Conservation (phyloP, 73 alveolate species). For the Stentor coeruleus region DNA sequence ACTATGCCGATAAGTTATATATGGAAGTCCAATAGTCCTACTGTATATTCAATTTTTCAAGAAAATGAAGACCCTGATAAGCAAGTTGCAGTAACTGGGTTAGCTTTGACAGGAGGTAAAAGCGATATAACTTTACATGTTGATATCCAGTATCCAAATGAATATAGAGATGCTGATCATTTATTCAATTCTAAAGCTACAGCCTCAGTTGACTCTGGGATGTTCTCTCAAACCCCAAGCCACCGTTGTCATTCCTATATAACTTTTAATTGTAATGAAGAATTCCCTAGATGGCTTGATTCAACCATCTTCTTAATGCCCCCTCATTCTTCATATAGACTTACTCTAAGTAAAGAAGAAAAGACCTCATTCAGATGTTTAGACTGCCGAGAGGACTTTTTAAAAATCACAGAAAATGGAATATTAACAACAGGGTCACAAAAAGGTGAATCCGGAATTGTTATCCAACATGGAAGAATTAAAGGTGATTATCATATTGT, state of each 20-base stretch:
- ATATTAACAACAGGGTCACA: neutral
- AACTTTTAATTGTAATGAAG: neutral
- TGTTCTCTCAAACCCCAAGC: conserved; percentile 12
- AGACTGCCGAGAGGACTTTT: conserved; percentile 18
- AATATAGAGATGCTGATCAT: conserved; percentile 40
- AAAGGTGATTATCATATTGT: neutral
- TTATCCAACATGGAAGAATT: conserved; percentile 1
- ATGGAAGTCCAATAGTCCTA: conserved; percentile 32
- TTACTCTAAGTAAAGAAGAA: conserved; percentile 15
- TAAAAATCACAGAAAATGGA: conserved; percentile 5
- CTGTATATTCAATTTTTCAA: conserved; percentile 40
- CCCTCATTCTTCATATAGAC: neutral
- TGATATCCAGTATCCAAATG: conserved; percentile 59
- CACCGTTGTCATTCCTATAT: conserved; percentile 17
- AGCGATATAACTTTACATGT: conserved; percentile 30
- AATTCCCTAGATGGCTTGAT: conserved; percentile 21
- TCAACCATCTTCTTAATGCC: conserved; percentile 13
- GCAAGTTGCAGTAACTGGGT: conserved; percentile 21
- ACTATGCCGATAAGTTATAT: neutral
- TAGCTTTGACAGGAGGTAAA: conserved; percentile 14
- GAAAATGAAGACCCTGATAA: conserved; percentile 41
- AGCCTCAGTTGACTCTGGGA: conserved; percentile 31
- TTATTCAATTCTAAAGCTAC: conserved; percentile 35
- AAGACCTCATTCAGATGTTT: neutral
- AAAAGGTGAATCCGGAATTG: conserved; percentile 10